Evolutionary conservation across 345 rosid species (phyloP).

Genomic region (Corymbia maculata): DNA sequence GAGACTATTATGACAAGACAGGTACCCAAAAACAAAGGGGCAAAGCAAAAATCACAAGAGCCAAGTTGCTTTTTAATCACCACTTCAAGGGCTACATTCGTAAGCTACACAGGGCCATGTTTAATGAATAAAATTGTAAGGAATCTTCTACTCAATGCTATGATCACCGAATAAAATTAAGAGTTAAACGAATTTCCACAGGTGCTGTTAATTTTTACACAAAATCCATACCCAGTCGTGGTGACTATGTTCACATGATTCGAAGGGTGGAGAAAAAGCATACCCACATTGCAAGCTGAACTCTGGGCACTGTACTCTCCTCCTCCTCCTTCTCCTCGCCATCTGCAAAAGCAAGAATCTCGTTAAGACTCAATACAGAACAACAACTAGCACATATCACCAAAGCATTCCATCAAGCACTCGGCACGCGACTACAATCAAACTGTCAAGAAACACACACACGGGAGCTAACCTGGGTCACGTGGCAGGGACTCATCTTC

Average conservation of each 20-base stretch:
- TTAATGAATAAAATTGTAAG: neutral
- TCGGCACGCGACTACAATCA: neutral
- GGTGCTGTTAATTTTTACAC: neutral
- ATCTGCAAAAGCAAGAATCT: constrained; percentile 16
- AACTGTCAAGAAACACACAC: neutral
- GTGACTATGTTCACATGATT: neutral
- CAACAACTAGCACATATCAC: neutral
- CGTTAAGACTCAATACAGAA: neutral
- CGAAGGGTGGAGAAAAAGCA: constrained; percentile 2
- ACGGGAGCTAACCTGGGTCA: constrained; percentile 24
- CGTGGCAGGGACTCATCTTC: constrained; percentile 55
- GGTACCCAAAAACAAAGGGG: neutral
- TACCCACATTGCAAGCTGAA: constrained; percentile 98
- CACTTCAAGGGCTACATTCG: neutral
- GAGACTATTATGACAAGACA: neutral
- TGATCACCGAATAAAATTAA: neutral
- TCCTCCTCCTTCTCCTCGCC: constrained; percentile 43
- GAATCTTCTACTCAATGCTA: neutral
- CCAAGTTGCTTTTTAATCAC: neutral
- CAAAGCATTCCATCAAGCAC: constrained; percentile 11
- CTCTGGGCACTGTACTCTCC: constrained; percentile 31
- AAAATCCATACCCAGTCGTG: neutral
- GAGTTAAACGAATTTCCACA: neutral
- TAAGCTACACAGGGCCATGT: neutral
- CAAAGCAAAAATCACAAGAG: neutral